Conservation (phyloP, 352 stramenopile species). For the Phytophthora cryptogea region DNA sequence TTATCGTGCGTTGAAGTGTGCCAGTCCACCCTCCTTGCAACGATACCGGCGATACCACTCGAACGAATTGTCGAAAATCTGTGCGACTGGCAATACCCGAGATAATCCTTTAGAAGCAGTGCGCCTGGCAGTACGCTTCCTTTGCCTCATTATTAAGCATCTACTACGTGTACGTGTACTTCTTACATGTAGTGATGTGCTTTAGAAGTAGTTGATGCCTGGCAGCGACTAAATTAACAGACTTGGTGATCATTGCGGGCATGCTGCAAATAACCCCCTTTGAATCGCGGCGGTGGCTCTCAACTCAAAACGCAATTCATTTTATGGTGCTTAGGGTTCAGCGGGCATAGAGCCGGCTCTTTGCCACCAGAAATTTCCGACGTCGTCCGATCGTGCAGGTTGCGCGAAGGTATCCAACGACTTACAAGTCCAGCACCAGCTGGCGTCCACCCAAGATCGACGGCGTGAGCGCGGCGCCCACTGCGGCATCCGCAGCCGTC, state of each 20-base stretch:
- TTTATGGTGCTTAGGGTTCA: not conserved
- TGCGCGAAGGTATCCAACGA: slow-evolving; percentile 10
- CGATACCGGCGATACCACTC: too few relatives aligned
- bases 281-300: not conserved
- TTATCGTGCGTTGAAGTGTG: too few relatives aligned
- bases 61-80: too few relatives aligned
- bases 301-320: slow-evolving; percentile 22
- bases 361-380: slow-evolving; percentile 18
- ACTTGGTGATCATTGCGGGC: too few relatives aligned
- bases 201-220: not conserved
- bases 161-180: too few relatives aligned
- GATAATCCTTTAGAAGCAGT: not conserved
- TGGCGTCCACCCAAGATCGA: slow-evolving; percentile 23
- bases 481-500: slow-evolving; percentile 54
- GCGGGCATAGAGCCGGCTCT: slow-evolving; percentile 4
- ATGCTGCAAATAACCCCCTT: not conserved
- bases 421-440: slow-evolving; percentile 25
- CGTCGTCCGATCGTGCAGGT: slow-evolving; percentile 15
- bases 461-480: slow-evolving; percentile 57
- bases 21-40: too few relatives aligned
- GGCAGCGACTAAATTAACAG: too few relatives aligned
- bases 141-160: not conserved
- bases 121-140: not conserved
- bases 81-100: not conserved
- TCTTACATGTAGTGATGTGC: too few relatives aligned